phyloP scores from a whole-genome alignment of 257 asterid species.

The Handroanthus guayacan region DNA sequence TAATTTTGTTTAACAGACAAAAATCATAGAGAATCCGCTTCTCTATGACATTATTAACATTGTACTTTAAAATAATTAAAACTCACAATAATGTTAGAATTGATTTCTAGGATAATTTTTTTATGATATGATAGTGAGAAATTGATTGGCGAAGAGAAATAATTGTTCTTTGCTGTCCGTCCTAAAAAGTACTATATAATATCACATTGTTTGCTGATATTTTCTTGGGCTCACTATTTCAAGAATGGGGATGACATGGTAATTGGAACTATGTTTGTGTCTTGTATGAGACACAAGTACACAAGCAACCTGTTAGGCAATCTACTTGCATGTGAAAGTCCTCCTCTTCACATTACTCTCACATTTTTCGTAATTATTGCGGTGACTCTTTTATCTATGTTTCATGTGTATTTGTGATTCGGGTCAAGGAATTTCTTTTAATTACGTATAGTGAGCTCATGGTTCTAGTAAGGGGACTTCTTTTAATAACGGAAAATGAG shows the following conservation, averaged over 20 bases:
- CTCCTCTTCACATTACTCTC: no score
- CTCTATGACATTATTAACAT: not conserved
- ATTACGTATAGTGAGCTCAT: no score
- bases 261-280: no score
- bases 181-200: not conserved
- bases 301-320: not conserved
- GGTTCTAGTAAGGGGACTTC: no score
- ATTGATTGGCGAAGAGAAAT: not conserved
- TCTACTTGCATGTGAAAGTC: conserved; percentile 9
- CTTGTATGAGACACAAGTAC: no score
- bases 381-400: no score
- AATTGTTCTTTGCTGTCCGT: not conserved
- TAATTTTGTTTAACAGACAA: not conserved
- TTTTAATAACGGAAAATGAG: no score
- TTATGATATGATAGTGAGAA: not conserved
- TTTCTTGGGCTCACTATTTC: not conserved
- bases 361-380: no score
- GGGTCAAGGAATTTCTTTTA: no score
- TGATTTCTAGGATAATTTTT: no score
- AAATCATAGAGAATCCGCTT: no score
- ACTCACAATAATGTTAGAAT: not conserved
- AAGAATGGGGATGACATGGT: not conserved
- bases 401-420: no score
- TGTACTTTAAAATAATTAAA: not conserved
- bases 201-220: not conserved